Evolutionary conservation across 2,329 filamentous ascomycete species (phyloP).

Genomic region (Hyphodiscus sp.): DNA sequence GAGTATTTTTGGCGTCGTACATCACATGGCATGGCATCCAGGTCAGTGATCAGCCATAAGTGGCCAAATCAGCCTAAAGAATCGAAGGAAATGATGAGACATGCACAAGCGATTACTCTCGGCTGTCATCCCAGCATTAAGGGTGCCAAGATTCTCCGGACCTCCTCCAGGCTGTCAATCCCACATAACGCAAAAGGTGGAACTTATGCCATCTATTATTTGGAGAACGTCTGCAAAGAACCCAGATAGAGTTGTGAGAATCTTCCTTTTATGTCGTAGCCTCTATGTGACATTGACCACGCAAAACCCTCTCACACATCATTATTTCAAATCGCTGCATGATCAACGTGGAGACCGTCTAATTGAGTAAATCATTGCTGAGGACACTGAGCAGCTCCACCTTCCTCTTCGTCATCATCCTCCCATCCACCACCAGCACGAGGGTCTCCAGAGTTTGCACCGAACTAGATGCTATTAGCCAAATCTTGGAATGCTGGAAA

Average conservation of each 20-base stretch:
- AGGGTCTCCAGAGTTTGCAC: conserved; percentile 63
- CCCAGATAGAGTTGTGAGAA: too few species aligned
- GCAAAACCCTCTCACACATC: not conserved
- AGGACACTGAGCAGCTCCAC: conserved; percentile 58
- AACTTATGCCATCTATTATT: too few species aligned
- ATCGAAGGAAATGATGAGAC: conserved; percentile 4
- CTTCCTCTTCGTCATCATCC: conserved; percentile 57
- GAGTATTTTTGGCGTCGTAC: not conserved
- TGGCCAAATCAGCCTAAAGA: conserved; percentile 2
- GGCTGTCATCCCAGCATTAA: too few species aligned
- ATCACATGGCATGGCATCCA: conserved; percentile 3
- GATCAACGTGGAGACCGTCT: not conserved
- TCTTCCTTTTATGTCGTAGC: too few species aligned
- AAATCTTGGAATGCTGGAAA: conserved; percentile 1
- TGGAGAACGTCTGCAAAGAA: too few species aligned
- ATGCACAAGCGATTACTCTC: not conserved
- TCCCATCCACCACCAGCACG: conserved; percentile 61
- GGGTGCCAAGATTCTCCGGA: too few species aligned
- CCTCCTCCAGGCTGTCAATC: too few species aligned
- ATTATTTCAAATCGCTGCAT: not conserved
- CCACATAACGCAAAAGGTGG: too few species aligned
- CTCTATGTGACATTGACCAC: too few species aligned
- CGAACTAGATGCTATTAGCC: conserved; percentile 49
- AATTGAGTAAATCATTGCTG: conserved; percentile 24
- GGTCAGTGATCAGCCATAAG: not conserved